Evolutionary conservation across 495 filamentous ascomycete genomes (phyloP), one percentile per base, ranked within the genome.

Genomic region (Hypoxylon lienhwacheense): DNA sequence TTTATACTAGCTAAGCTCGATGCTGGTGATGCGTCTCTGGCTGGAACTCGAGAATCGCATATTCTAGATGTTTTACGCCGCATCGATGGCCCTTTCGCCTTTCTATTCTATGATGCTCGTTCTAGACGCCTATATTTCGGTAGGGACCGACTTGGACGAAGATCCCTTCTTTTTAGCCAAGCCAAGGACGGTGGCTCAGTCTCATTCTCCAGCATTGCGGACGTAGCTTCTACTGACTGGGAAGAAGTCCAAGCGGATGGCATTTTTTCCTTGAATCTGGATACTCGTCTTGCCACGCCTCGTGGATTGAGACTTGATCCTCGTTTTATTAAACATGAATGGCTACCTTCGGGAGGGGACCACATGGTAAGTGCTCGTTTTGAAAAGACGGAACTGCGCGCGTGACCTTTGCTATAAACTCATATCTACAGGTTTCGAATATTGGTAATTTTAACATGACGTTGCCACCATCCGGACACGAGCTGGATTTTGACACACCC

Each of bases 51-150:
- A 47, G 61, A 65, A 65, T 73, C 47, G 65, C 65, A 63, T 28
- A 54, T 88, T 28, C 47, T 82, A 19, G 68, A 73, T 22, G 78
- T 80, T 2, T 66, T 93, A 42, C 76, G 79, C 33, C 73, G 70
- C 34, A 81, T 96, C 25, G 82, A 85, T 40, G 93, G 93, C 6
- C 91, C 95, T 7, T 97, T 89, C 70, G 88, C 95, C 10, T 95
- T 97, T 72, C 82, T 96, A 1, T 97, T 87, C 70, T 90, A 85
- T 66, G 88, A 97, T 71, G 76, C 76, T 4, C 51, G 67, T 15
- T 68, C 77, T 45, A 70, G 72, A 10, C 76, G 73, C 19, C 35
- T 97, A 5, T 92, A 82, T 73, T 96, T 86, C 66, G 89, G 85
- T 12, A 77, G 93, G 48, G 93, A 99, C 68, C 85, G 85, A 48